Base-by-base conservation (phyloP, 2,329 filamentous ascomycete genomes). In the Trichophyton simii region DNA sequence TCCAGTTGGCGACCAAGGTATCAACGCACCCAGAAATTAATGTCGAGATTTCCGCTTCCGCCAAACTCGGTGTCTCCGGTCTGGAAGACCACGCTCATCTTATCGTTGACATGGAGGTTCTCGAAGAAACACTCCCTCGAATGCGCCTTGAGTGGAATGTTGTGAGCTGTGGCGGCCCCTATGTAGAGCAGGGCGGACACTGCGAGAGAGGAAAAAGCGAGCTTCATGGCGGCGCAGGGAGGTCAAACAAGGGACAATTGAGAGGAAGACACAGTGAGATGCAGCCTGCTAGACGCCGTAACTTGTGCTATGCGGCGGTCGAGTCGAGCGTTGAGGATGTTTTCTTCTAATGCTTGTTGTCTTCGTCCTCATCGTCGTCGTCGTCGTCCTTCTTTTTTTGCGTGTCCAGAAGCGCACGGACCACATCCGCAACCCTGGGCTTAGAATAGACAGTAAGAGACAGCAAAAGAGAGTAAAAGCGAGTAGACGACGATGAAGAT, bases 111-210 rank as follows among this genome's bases (percentile, higher is more conserved):
- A 80, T 95, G 92, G 63, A 99, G 85, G 69, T 81, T 77, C 79
- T 99, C 94, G 80, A 96, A 89, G 82, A 97, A 99, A 81, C 94
- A 99, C 80, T 99, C 94, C 77, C 91, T 85, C 72, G 90, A 89
- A 78, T 99, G 91, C 68, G 91, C 87, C 65, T 87, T 87, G 71
- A 99, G 86, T 75, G 94, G 89, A 77, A 99, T 97, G 80, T 95
- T 97, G 83, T 99, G 94, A 69, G 89, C 90, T 67, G 83, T 75
- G 64, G 83, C 81, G 67, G 86, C 81, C 68, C 84, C 82, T 69
- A 85, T 71, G 70, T 72, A 76, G 52, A 72, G 79, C 72, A 88
- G 74, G 70, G 79, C 78, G 66, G 81, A 80, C 67, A 82, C 74
- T 61, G 77, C 67, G 62, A 77, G 68, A 61, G 74, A 68, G 60